Evolutionary conservation across 1,284 basidiomycete species (phyloP), one percentile per base, ranked within the genome.

Genomic region (Leccinum subrobustum): DNA sequence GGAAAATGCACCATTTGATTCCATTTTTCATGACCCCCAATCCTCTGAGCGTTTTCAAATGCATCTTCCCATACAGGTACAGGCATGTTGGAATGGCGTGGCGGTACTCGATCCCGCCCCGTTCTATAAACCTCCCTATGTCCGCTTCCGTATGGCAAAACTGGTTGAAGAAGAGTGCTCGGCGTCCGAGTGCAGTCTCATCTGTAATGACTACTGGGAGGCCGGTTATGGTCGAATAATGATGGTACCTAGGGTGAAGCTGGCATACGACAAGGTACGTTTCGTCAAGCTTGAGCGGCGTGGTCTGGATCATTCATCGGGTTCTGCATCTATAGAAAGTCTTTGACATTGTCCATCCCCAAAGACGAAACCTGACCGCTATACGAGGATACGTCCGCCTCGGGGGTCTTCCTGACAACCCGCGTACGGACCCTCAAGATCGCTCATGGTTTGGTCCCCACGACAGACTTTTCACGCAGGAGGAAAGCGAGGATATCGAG

Each of bases 41-140:
- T 92, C 90, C 1, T 83, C 86, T 27, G 80, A 86, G 60, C 86
- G 93, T 39, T 98, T 95, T 84, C 91, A 93, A 75, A 81, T 85
- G 37, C 95, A 98, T 74, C 81, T 98, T 0, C 95, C 95, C 1
- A 81, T 97, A 31, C 95, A 98, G 75, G 93, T 97, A 23, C 95
- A 97, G 77, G 91, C 91, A 4, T 98, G 95, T 77, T 97, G 95
- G 95, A 97, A 97, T 75, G 95, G 95, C 39, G 90, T 97, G 65
- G 95, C 95, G 20, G 81, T 98, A 3, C 83, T 97, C 54, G 95
- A 97, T 74, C 94, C 95, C 0, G 94, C 89, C 7, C 95, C 95
- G 3, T 91, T 97, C 77, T 98, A 98, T 77, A 81, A 83, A 2
- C 89, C 91, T 1, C 92, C 93, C 3, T 91, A 92, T 68, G 91